Percentiles rank a stretch among this genome's conserved stretches.
Conservation (phyloP, 257 asterid genomes). For the Orobanche coerulescens region DNA sequence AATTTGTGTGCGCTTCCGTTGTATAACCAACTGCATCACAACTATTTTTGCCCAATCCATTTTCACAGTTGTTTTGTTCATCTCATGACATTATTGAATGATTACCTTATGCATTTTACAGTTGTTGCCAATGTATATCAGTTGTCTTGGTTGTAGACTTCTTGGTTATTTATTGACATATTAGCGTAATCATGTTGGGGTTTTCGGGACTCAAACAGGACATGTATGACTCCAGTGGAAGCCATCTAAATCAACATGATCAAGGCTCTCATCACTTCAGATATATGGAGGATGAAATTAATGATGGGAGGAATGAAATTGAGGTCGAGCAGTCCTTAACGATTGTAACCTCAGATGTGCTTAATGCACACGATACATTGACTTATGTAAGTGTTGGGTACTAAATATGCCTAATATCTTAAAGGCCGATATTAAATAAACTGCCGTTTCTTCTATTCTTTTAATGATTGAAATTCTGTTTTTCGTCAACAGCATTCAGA, state of each 20-base stretch:
- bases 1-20: too few species aligned
- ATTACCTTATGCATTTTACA: too few species aligned
- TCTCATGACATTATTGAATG: too few species aligned
- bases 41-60: too few species aligned
- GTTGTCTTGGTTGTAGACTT: not conserved
- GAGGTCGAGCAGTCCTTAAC: conserved; percentile 46
- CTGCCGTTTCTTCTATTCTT: conserved; percentile 10
- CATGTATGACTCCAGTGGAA: conserved; percentile 32
- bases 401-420: not conserved
- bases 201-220: conserved; percentile 39
- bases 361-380: conserved; percentile 31
- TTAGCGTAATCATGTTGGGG: conserved; percentile 2
- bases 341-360: conserved; percentile 47
- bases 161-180: not conserved
- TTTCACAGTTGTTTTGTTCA: too few species aligned
- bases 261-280: conserved; percentile 36
- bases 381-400: conserved; percentile 42
- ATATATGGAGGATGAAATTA: conserved; percentile 31
- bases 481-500: conserved; percentile 53
- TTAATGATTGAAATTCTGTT: conserved; percentile 20
- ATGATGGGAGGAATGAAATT: conserved; percentile 30
- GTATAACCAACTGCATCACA: too few species aligned
- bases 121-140: not conserved
- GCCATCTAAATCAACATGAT: conserved; percentile 37
- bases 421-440: not conserved